Evolutionary conservation across 352 stramenopile genomes (phyloP), one percentile per base, ranked within the genome.

Genomic region (Phytophthora hybrid): DNA sequence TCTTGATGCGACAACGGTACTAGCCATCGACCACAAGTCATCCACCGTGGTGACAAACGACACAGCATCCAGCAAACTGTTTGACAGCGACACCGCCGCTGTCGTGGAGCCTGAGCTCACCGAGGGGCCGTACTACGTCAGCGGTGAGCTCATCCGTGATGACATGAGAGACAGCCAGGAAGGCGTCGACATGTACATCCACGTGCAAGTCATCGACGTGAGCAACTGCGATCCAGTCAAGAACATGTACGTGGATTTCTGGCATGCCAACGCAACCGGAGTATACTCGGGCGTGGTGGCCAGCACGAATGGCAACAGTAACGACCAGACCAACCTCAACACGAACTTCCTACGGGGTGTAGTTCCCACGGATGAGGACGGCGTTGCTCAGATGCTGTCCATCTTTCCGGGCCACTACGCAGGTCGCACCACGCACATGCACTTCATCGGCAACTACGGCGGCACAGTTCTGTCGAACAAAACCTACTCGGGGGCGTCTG

Each of bases 281-380:
- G 73, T 76, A 7, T 79, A 79, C 63, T 76, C 73, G 5, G 73
- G 73, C 29, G 63, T 79, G 0, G 62, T 79, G 18, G 73, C 73
- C 5, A 52, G 41, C n/a, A 69, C 49, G 8, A 79, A 79, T 31
- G 73, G 68, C 8, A 61, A 68, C 63, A 71, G 53, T 31, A 65
- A 44, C 1, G 58, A 79, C 26, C 8, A 21, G 9, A 61, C 52
- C 18, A 79, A 79, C 44, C 10, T 76, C 44, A 47, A 79, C 7
- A 63, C 49, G 2, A 79, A 69, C n/a, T 76, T 76, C 16, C 58
- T 79, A 10, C 68, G 73, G 0, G 73, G 73, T 6, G 54, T 79
- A 4, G 59, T 57, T 4, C 73, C 68, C 2, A 79, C 73, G 8
- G 54, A 76, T 29, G 9, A 64, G n/a, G 63, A 76, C 5, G 73